These are phyloP conservation scores for Cubamyces sp. DNA, from an alignment of 768 basidiomycete genomes.

Conservation along the genomic window DNA sequence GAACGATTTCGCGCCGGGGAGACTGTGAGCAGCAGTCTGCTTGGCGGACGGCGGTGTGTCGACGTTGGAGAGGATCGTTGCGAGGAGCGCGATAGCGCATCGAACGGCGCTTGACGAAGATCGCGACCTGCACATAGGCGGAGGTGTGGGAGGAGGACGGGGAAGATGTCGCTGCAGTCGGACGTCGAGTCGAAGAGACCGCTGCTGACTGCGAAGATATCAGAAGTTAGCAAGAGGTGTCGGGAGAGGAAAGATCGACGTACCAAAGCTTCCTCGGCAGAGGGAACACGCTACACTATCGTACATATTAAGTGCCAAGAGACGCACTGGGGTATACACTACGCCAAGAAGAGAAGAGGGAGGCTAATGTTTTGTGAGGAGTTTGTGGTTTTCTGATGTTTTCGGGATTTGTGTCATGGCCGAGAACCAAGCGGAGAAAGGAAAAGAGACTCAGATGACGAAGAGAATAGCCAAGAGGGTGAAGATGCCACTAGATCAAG, in stretches of 20 bases:
- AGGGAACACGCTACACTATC: neutral
- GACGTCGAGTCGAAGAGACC: no score
- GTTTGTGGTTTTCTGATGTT: neutral
- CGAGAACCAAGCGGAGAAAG: no score
- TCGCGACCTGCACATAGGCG: neutral
- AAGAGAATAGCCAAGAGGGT: neutral
- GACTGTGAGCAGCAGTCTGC: neutral
- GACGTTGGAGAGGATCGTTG: neutral
- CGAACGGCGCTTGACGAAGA: neutral
- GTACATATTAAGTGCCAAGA: neutral
- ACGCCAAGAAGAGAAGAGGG: neutral
- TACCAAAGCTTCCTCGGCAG: no score
- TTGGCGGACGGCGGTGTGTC: neutral
- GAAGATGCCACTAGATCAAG: neutral
- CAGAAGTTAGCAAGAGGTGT: no score
- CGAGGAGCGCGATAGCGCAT: neutral
- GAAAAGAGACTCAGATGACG: neutral
- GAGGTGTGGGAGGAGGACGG: no score
- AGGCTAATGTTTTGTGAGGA: no score
- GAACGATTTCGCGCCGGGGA: neutral
- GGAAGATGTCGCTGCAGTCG: no score
- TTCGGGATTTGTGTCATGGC: neutral
- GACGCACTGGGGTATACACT: no score
- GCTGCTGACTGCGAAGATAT: no score
- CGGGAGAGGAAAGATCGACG: no score